phyloP scores from a whole-genome alignment of 1,139 yeast genomes.

The Ogataea hybrid region DNA sequence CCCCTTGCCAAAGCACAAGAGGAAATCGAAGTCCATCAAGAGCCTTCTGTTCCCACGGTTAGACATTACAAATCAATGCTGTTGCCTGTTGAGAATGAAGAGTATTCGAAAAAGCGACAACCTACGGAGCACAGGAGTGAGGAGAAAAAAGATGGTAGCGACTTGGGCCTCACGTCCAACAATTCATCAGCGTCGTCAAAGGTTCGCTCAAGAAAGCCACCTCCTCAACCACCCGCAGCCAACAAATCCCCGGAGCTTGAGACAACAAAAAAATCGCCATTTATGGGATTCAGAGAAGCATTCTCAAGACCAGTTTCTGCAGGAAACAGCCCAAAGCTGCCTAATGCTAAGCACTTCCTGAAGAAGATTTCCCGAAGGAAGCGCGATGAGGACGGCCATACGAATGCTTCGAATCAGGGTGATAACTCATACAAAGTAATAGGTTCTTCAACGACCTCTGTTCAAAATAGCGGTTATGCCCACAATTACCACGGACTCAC shows the following conservation, averaged over 20 bases:
- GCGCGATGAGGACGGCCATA: conserved; percentile 9
- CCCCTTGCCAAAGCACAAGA: no score
- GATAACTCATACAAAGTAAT: conserved; percentile 9
- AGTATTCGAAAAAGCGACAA: background rate
- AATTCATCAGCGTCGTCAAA: conserved; percentile 9
- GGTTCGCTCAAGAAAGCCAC: conserved; percentile 17
- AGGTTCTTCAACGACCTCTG: conserved; percentile 5
- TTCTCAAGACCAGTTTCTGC: conserved; percentile 18
- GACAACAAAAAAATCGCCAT: conserved; percentile 17
- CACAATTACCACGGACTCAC: no score
- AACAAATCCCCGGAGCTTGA: conserved; percentile 1
- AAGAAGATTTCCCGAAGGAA: conserved; percentile 21
- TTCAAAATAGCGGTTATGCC: no score
- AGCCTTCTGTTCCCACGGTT: background rate
- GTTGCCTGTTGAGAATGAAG: conserved; percentile 2
- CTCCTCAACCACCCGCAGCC: conserved; percentile 11
- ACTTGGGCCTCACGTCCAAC: background rate
- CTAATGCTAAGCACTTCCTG: conserved; percentile 18
- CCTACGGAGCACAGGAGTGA: background rate
- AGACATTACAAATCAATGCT: conserved; percentile 7
- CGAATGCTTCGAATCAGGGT: conserved; percentile 3
- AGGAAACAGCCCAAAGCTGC: conserved; percentile 13
- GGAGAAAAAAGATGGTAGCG: background rate
- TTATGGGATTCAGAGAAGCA: conserved; percentile 19
- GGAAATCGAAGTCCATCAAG: background rate